These are phyloP conservation scores for Tolypocladium capitatum DNA, from an alignment of 2,329 filamentous ascomycete species.

Conservation along the genomic window DNA sequence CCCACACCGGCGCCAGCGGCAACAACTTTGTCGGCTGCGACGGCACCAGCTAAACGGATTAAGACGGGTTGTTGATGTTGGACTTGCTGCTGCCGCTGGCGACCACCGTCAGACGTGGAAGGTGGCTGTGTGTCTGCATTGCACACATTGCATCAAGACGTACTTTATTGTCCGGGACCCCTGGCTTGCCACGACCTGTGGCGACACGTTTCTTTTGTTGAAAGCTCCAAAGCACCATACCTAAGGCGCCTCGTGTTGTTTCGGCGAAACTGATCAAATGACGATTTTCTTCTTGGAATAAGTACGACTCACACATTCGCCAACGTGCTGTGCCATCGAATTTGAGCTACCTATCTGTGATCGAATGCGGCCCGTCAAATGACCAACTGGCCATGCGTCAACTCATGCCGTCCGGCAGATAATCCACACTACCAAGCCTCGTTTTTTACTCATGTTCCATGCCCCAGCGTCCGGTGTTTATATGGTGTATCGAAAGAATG, in stretches of 20 bases:
- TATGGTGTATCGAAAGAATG: slow-evolving; percentile 40
- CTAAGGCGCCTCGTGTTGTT: background rate
- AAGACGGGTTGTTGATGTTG: background rate
- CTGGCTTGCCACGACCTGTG: background rate
- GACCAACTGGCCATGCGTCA: too few relatives aligned
- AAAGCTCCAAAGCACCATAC: background rate
- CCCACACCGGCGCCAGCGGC: slow-evolving; percentile 55
- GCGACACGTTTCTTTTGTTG: background rate
- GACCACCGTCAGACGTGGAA: too few relatives aligned
- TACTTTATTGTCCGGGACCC: background rate
- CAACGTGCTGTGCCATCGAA: too few relatives aligned
- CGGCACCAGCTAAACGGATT: slow-evolving; percentile 7
- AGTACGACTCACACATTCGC: too few relatives aligned
- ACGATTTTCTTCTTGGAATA: too few relatives aligned
- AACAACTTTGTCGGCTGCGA: slow-evolving; percentile 55
- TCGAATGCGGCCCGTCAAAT: too few relatives aligned
- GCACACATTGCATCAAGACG: background rate
- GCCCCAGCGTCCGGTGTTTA: slow-evolving; percentile 13
- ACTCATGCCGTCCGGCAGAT: too few relatives aligned
- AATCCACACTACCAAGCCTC: too few relatives aligned
- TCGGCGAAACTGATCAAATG: too few relatives aligned
- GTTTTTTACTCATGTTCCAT: too few relatives aligned
- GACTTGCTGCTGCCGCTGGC: too few relatives aligned
- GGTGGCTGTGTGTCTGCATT: background rate
- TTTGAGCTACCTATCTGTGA: too few relatives aligned